Conservation (phyloP, 2,329 filamentous ascomycete species). For the Eurotiales sp. region DNA sequence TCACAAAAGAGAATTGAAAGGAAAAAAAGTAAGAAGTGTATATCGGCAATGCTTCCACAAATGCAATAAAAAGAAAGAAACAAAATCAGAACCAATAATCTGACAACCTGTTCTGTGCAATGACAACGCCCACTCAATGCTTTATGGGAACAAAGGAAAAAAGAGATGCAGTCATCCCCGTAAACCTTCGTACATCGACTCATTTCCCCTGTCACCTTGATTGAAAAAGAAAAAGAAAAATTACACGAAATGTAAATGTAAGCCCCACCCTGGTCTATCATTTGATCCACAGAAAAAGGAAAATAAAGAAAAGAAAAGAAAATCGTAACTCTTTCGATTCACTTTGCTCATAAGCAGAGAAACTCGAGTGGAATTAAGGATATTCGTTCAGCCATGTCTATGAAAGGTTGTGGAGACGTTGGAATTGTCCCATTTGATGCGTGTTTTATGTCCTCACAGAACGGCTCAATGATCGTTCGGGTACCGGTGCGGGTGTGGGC, state of each 20-base stretch:
- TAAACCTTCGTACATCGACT: slow-evolving; percentile 5
- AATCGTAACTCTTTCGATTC: slow-evolving; percentile 38
- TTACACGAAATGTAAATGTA: slow-evolving; percentile 18
- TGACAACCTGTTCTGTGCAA: slow-evolving; percentile 6
- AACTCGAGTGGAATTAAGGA: slow-evolving; percentile 4
- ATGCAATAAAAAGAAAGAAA: slow-evolving; percentile 10
- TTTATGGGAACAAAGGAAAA: slow-evolving; percentile 10
- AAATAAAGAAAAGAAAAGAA: slow-evolving; percentile 17
- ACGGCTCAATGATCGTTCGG: slow-evolving; percentile 44
- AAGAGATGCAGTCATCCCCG: slow-evolving; percentile 5
- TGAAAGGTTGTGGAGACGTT: background rate
- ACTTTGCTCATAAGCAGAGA: slow-evolving; percentile 6
- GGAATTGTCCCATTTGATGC: background rate
- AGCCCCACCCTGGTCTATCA: slow-evolving; percentile 35
- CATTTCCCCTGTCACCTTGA: background rate
- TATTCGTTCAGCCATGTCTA: slow-evolving; percentile 6
- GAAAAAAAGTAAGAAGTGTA: background rate
- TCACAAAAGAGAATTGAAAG: no score
- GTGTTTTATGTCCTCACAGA: slow-evolving; percentile 34
- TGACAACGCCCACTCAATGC: slow-evolving; percentile 15
- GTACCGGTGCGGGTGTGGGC: slow-evolving; percentile 36
- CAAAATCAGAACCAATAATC: slow-evolving; percentile 6
- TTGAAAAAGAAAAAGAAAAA: slow-evolving; percentile 6
- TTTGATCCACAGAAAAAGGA: slow-evolving; percentile 33
- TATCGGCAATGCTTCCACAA: slow-evolving; percentile 1